These are phyloP conservation scores for Byssochlamys sp. DNA, from an alignment of 2,329 filamentous ascomycete genomes.

Conservation along the genomic window DNA sequence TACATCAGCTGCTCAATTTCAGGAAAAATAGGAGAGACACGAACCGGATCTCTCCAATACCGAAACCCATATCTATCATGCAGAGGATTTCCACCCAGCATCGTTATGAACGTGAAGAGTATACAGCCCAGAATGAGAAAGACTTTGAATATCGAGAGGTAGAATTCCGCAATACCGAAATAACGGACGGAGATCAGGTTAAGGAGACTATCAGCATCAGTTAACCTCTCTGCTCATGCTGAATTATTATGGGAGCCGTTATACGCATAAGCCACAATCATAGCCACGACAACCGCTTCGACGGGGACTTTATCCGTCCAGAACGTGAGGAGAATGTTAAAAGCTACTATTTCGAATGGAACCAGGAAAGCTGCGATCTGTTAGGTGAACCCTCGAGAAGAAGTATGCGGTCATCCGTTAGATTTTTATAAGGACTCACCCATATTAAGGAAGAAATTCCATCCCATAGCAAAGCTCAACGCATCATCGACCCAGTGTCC, in stretches of 20 bases:
- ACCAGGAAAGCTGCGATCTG: slow-evolving; percentile 13
- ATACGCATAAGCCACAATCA: slow-evolving; percentile 31
- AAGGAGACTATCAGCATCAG: slow-evolving; percentile 13
- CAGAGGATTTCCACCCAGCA: slow-evolving; percentile 67
- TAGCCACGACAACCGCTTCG: slow-evolving; percentile 27
- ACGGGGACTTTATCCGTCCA: slow-evolving; percentile 31
- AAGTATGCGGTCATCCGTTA: not conserved
- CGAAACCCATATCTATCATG: slow-evolving; percentile 62
- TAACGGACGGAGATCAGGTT: slow-evolving; percentile 36
- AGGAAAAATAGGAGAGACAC: not conserved
- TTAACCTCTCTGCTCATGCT: not conserved
- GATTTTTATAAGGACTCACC: slow-evolving; percentile 6
- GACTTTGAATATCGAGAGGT: slow-evolving; percentile 36
- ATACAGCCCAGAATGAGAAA: slow-evolving; percentile 22
- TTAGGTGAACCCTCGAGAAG: not conserved
- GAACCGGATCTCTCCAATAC: slow-evolving; percentile 49
- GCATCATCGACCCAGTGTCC: slow-evolving; percentile 22
- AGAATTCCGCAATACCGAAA: slow-evolving; percentile 41
- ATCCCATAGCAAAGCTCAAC: slow-evolving; percentile 20
- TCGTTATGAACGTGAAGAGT: slow-evolving; percentile 58
- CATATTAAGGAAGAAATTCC: slow-evolving; percentile 20
- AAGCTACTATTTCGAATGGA: slow-evolving; percentile 30
- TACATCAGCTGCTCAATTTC: not conserved
- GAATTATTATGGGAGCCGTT: not conserved
- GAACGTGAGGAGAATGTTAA: slow-evolving; percentile 30